phyloP scores from a whole-genome alignment of 306 rosid genomes.

The Lagenaria siceraria region DNA sequence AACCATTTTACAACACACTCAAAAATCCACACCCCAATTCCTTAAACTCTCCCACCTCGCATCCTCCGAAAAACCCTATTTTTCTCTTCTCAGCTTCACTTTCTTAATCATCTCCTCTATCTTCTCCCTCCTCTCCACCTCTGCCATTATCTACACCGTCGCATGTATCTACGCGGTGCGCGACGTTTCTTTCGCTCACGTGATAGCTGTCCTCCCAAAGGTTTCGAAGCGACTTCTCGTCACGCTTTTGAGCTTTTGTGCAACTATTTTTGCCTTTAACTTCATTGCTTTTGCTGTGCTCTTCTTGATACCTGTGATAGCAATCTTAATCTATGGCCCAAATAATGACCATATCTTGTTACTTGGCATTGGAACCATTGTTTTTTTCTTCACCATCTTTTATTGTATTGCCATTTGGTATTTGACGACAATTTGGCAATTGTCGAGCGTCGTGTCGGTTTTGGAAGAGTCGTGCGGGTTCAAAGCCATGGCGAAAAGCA shows the following conservation, averaged over 20 bases:
- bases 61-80: not conserved
- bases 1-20: not conserved
- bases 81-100: slow-evolving; percentile 10
- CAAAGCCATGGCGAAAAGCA: slow-evolving; percentile 55
- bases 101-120: slow-evolving; percentile 11
- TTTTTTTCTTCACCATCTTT: not conserved
- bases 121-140: slow-evolving; percentile 24
- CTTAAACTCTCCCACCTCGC: not conserved
- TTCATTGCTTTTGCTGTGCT: slow-evolving; percentile 27
- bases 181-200: slow-evolving; percentile 13
- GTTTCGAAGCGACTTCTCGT: slow-evolving; percentile 19
- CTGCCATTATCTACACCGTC: slow-evolving; percentile 22
- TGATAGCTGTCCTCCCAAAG: not conserved
- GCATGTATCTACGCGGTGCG: slow-evolving; percentile 16
- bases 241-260: slow-evolving; percentile 9
- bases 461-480: slow-evolving; percentile 51
- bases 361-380: not conserved
- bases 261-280: slow-evolving; percentile 1
- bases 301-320: slow-evolving; percentile 40
- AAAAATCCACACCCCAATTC: not conserved
- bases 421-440: slow-evolving; percentile 40
- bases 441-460: slow-evolving; percentile 55
- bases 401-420: slow-evolving; percentile 32
- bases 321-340: not conserved
- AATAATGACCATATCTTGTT: not conserved